Percentiles rank a stretch among this genome's conserved stretches.
phyloP scores from a whole-genome alignment of 768 basidiomycete genomes.

The Kwoniella dendrophila region DNA sequence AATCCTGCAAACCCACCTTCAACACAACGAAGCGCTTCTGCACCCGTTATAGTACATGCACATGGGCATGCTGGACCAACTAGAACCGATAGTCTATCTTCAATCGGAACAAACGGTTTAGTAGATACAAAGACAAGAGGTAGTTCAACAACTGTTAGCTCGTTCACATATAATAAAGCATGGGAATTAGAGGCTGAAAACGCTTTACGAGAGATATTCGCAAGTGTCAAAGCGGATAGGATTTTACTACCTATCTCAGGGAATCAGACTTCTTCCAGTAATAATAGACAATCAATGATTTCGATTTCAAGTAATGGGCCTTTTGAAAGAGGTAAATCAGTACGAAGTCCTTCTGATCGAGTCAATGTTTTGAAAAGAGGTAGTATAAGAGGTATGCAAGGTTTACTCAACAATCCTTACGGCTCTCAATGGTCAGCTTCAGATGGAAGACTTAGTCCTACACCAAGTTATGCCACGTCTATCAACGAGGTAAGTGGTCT shows the following conservation, averaged over 20 bases:
- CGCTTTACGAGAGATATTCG: conserved; percentile 93
- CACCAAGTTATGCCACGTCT: conserved; percentile 89
- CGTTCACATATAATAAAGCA: conserved; percentile 57
- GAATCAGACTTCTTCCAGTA: background rate
- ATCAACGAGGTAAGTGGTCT: conserved; percentile 65
- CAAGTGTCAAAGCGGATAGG: conserved; percentile 83
- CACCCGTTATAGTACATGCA: conserved; percentile 24
- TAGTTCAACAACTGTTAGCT: conserved; percentile 44
- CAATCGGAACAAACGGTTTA: conserved; percentile 10
- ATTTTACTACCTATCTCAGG: conserved; percentile 70
- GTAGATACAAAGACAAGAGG: conserved; percentile 4
- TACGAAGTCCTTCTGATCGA: conserved; percentile 54
- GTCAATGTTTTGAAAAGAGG: conserved; percentile 83
- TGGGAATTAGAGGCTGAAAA: conserved; percentile 89
- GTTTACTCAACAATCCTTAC: conserved; percentile 79
- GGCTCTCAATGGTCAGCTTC: conserved; percentile 61
- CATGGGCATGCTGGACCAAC: conserved; percentile 9
- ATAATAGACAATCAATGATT: conserved; percentile 35
- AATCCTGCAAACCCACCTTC: conserved; percentile 15
- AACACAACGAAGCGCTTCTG: conserved; percentile 35
- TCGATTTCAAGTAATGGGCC: conserved; percentile 21
- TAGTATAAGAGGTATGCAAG: conserved; percentile 84
- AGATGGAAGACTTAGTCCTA: conserved; percentile 89
- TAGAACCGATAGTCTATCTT: conserved; percentile 17
- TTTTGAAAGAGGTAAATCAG: conserved; percentile 63